Base-by-base conservation (phyloP, 2,329 filamentous ascomycete species). In the Myrmaecium sp. region DNA sequence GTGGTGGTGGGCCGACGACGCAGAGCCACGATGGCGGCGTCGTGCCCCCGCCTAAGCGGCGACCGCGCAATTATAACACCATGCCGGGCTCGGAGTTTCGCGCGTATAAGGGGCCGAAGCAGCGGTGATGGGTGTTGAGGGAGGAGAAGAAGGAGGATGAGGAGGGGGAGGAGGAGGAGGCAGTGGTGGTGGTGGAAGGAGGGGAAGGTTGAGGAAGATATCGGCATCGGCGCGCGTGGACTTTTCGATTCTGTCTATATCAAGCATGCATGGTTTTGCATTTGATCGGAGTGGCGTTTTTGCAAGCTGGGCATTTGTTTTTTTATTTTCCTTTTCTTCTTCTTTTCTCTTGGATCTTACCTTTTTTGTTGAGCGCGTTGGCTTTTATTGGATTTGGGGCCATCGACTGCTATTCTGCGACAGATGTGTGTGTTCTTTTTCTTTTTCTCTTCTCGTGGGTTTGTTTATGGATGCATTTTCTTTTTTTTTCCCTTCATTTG, bases 51-150 rank as follows among this genome's bases (percentile, higher is more conserved):
- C n/a, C n/a, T n/a, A n/a, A n/a, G n/a, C n/a, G n/a, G n/a, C n/a
- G n/a, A n/a, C n/a, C n/a, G n/a, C n/a, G n/a, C n/a, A n/a, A n/a
- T n/a, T n/a, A n/a, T 17, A 27, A 30, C 14, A 28, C 17, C 7
- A 20, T 23, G 14, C 18, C 26, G 2, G 30, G 30, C 5, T 28
- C 30, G 3, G 30, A 31, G 22, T 31, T 31, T 6, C 22, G 30
- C 15, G 26, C 21, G 4, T 31, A 28, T 7, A 28, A 25, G 14
- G 30, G 30, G 16, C 30, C 26, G 12, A 28, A 28, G 18, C 14
- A 23, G n/a, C 25, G 21, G 12, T 30, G 14, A 20, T 13, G 14
- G 16, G 10, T 11, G n/a, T n/a, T n/a, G n/a, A n/a, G n/a, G n/a
- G n/a, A n/a, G n/a, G n/a, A n/a, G n/a, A n/a, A n/a, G 14, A 10